Percentiles rank a stretch among this genome's conserved stretches.
Evolutionary conservation across 495 filamentous ascomycete species (phyloP).

Genomic region (Cairneyella variabilis): DNA sequence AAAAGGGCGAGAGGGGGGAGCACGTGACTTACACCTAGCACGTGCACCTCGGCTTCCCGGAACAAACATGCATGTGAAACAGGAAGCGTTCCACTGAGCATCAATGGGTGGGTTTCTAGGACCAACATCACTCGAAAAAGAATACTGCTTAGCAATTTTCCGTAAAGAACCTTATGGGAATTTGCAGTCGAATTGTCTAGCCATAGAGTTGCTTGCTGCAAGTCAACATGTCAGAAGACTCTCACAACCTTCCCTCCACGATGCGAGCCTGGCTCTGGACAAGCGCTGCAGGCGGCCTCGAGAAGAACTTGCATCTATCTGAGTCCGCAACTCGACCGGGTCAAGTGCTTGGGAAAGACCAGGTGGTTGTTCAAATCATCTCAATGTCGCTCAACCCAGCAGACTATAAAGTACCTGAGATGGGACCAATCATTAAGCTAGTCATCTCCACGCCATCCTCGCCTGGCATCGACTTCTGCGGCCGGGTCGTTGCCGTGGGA

Average conservation of each 20-base stretch:
- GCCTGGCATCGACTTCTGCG: slow-evolving; percentile 62
- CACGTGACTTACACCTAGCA: too few relatives aligned
- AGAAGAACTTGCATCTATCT: slow-evolving; percentile 53
- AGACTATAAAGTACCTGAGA: slow-evolving; percentile 65
- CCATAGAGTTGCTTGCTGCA: too few relatives aligned
- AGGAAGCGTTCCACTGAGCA: too few relatives aligned
- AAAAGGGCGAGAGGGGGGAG: too few relatives aligned
- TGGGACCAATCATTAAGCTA: slow-evolving; percentile 38
- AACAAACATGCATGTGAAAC: too few relatives aligned
- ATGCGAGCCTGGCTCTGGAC: slow-evolving; percentile 66
- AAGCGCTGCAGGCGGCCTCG: slow-evolving; percentile 43
- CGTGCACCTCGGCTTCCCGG: too few relatives aligned
- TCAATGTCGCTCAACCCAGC: slow-evolving; percentile 60
- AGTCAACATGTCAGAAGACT: too few relatives aligned
- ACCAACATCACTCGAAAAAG: too few relatives aligned
- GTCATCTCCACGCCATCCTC: slow-evolving; percentile 45
- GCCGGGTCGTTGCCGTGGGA: slow-evolving; percentile 44
- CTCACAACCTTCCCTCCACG: slow-evolving; percentile 30
- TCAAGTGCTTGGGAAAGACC: slow-evolving; percentile 32
- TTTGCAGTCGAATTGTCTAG: too few relatives aligned
- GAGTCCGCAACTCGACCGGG: slow-evolving; percentile 37
- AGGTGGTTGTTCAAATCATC: slow-evolving; percentile 56
- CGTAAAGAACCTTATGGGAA: too few relatives aligned
- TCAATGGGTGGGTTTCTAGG: too few relatives aligned
- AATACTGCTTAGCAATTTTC: too few relatives aligned